These are phyloP conservation scores for Alternaria postmessia DNA, from an alignment of 2,329 filamentous ascomycete genomes.

Conservation along the genomic window DNA sequence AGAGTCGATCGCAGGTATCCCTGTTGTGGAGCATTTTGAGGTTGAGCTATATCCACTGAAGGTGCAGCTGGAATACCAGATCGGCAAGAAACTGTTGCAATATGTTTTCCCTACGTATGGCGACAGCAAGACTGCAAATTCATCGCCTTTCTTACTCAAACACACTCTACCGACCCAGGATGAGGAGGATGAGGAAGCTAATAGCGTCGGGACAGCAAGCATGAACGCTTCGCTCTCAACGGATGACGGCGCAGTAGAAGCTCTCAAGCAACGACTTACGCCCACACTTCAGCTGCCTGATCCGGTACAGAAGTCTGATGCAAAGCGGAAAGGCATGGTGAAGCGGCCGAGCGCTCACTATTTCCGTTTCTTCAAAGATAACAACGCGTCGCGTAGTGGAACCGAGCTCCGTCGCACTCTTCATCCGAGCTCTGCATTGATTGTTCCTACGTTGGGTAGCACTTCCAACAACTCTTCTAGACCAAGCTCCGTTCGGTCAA, in stretches of 20 bases:
- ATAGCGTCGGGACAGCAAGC: conserved; percentile 30
- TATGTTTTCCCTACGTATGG: conserved; percentile 91
- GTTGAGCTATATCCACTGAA: conserved; percentile 92
- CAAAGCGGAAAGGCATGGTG: conserved; percentile 31
- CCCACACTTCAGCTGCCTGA: conserved; percentile 73
- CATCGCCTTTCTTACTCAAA: conserved; percentile 69
- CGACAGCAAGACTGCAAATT: conserved; percentile 60
- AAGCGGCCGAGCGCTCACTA: conserved; percentile 43
- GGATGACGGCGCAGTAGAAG: conserved; percentile 68
- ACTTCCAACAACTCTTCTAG: conserved; percentile 31
- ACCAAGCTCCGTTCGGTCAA: conserved; percentile 41
- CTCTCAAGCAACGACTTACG: conserved; percentile 81
- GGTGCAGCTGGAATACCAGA: conserved; percentile 90
- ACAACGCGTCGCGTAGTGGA: conserved; percentile 37
- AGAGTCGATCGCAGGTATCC: conserved; percentile 96
- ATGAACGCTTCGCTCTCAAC: conserved; percentile 31
- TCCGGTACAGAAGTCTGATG: conserved; percentile 50
- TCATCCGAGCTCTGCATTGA: conserved; percentile 39
- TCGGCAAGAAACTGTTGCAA: conserved; percentile 92
- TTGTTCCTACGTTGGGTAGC: conserved; percentile 6
- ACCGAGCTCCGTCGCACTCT: conserved; percentile 43
- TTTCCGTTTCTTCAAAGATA: conserved; percentile 49
- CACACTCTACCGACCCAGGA: conserved; percentile 58
- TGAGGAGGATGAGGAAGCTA: conserved; percentile 59
- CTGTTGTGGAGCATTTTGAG: conserved; percentile 96